Conservation (phyloP, 768 basidiomycete genomes). For the Suillus plorans region DNA sequence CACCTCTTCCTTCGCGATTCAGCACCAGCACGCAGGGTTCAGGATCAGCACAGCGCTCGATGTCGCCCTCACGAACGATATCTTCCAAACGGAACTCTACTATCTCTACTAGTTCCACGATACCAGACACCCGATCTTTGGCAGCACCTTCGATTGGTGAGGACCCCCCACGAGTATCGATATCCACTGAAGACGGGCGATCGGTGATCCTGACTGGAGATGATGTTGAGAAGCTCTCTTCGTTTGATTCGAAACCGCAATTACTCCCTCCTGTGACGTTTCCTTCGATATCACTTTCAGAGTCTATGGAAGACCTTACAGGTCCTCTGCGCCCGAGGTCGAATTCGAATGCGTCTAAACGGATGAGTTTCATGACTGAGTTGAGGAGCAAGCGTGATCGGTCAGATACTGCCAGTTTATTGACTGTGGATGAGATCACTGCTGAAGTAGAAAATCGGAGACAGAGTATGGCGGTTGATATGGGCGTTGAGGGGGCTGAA, state of each 20-base stretch:
- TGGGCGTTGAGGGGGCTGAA: conserved; percentile 50
- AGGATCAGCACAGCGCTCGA: conserved; percentile 30
- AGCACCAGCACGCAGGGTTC: conserved; percentile 36
- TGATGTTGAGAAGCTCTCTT: conserved; percentile 35
- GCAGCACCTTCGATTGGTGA: conserved; percentile 31
- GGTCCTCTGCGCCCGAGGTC: conserved; percentile 34
- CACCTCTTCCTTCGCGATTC: conserved; percentile 38
- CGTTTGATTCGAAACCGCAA: conserved; percentile 43
- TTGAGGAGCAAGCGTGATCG: conserved; percentile 78
- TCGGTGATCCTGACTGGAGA: conserved; percentile 61
- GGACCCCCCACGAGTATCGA: conserved; percentile 68
- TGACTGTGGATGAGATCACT: conserved; percentile 98
- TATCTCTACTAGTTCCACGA: conserved; percentile 28
- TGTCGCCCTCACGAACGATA: conserved; percentile 42
- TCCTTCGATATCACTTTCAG: conserved; percentile 76
- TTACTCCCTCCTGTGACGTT: conserved; percentile 78
- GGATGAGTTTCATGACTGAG: conserved; percentile 82
- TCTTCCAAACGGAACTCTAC: conserved; percentile 47
- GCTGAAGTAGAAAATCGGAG: conserved; percentile 81
- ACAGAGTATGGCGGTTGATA: conserved; percentile 47
- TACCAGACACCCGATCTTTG: conserved; percentile 37
- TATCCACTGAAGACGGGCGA: conserved; percentile 72
- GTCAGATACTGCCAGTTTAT: conserved; percentile 85
- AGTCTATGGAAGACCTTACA: conserved; percentile 65
- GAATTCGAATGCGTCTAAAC: conserved; percentile 52